Percentiles rank a stretch among this genome's conserved stretches.
Conservation (phyloP, 805 yeast genomes). For the Torulaspora maleeae region DNA sequence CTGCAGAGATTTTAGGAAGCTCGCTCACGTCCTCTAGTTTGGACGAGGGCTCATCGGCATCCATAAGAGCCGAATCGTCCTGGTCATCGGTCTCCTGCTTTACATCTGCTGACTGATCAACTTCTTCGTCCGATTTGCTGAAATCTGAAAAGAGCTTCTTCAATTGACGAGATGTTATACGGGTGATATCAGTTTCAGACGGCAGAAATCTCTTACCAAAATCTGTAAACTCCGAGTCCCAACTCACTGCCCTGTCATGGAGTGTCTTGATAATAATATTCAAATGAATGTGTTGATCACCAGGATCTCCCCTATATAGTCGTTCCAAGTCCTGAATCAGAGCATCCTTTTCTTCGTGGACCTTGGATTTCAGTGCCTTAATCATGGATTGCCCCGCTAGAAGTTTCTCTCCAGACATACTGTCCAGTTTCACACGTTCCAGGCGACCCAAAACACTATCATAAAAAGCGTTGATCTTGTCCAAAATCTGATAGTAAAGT, state of each 20-base stretch:
- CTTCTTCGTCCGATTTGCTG: slow-evolving; percentile 10
- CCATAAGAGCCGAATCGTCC: neutral
- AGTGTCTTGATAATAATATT: slow-evolving; percentile 65
- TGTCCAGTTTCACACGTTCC: slow-evolving; percentile 68
- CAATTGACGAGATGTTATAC: slow-evolving; percentile 84
- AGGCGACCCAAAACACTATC: slow-evolving; percentile 66
- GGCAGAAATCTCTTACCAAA: slow-evolving; percentile 81
- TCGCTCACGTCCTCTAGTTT: neutral
- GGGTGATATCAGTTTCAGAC: slow-evolving; percentile 85
- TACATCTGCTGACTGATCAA: neutral
- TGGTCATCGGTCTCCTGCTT: neutral
- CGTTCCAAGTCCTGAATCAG: slow-evolving; percentile 45
- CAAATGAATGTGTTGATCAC: slow-evolving; percentile 63
- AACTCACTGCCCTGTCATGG: slow-evolving; percentile 75
- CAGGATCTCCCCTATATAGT: slow-evolving; percentile 51
- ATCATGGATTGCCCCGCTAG: slow-evolving; percentile 63
- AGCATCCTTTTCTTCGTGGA: slow-evolving; percentile 46
- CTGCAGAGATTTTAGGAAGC: neutral
- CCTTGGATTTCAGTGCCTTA: slow-evolving; percentile 50
- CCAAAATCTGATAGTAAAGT: slow-evolving; percentile 48
- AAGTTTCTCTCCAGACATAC: slow-evolving; percentile 63
- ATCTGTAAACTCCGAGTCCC: slow-evolving; percentile 80
- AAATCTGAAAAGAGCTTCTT: slow-evolving; percentile 65
- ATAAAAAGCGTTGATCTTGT: slow-evolving; percentile 58
- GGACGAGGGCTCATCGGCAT: neutral